These are phyloP conservation scores for Yarrowia galli DNA, from an alignment of 1,139 yeast species.

Conservation along the genomic window DNA sequence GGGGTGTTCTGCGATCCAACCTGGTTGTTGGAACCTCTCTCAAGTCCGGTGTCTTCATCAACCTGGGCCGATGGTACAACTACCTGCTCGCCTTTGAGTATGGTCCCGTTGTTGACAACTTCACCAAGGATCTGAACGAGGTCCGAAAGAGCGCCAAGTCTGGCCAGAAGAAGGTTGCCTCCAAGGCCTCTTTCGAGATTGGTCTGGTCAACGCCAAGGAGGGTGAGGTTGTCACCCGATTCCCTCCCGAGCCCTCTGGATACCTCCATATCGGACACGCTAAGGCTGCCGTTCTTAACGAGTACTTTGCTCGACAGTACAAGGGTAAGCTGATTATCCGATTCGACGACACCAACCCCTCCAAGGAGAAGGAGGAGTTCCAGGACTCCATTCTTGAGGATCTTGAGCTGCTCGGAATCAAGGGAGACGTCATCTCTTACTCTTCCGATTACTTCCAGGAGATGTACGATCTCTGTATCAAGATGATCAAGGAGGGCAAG, in stretches of 20 bases:
- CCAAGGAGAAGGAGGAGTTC: conserved; percentile 91
- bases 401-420: conserved; percentile 83
- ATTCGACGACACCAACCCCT: conserved; percentile 97
- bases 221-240: conserved; percentile 96
- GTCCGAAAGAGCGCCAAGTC: conserved; percentile 72
- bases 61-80: conserved; percentile 93
- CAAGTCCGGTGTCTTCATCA: conserved; percentile 81
- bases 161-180: conserved; percentile 61
- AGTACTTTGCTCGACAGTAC: conserved; percentile 91
- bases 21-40: conserved; percentile 90
- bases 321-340: conserved; percentile 94
- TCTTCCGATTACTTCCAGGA: conserved; percentile 91
- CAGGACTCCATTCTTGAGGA: conserved; percentile 93
- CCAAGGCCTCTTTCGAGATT: conserved; percentile 84
- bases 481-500: conserved; percentile 90
- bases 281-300: conserved; percentile 93
- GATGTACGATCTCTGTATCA: conserved; percentile 84
- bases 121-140: conserved; percentile 73
- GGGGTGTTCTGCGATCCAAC: conserved; percentile 95
- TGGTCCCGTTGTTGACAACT: conserved; percentile 71
- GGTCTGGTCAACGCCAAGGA: conserved; percentile 87
- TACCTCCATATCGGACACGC: conserved; percentile 97
- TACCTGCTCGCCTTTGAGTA: conserved; percentile 71
- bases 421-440: conserved; percentile 84
- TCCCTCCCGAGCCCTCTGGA: conserved; percentile 95